These are phyloP conservation scores for Plasmodium yoelii DNA, from an alignment of 169 alveolate genomes.

Conservation along the genomic window DNA sequence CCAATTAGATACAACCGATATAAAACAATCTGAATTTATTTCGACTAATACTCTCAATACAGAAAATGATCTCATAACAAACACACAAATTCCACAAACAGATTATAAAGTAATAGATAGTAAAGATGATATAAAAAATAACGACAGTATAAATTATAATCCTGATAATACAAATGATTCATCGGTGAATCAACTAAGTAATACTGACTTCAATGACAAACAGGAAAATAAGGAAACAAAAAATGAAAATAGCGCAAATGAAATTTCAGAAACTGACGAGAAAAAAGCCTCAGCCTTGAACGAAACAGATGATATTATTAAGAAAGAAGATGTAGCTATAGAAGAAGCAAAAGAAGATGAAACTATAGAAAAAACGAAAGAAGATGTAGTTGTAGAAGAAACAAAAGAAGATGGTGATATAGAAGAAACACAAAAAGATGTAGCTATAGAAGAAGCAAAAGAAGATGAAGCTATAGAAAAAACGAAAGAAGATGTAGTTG, in stretches of 20 bases:
- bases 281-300: background rate
- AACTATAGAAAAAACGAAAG: background rate
- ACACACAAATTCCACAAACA: background rate
- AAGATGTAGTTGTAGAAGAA: background rate
- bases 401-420: background rate
- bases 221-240: background rate
- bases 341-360: background rate
- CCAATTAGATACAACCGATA: background rate
- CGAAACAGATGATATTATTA: background rate
- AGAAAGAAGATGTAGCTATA: no score
- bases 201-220: background rate
- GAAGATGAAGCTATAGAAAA: background rate
- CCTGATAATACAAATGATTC: background rate
- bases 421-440: background rate
- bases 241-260: background rate
- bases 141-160: background rate
- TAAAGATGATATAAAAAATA: background rate
- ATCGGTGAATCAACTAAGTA: background rate
- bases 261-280: background rate
- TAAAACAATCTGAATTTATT: background rate
- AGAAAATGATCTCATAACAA: background rate
- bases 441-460: background rate
- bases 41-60: background rate
- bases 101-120: background rate
- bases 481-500: background rate